Evolutionary conservation across 2,329 filamentous ascomycete genomes (phyloP), one percentile per base, ranked within the genome.

Genomic region (Biscogniauxia marginata): DNA sequence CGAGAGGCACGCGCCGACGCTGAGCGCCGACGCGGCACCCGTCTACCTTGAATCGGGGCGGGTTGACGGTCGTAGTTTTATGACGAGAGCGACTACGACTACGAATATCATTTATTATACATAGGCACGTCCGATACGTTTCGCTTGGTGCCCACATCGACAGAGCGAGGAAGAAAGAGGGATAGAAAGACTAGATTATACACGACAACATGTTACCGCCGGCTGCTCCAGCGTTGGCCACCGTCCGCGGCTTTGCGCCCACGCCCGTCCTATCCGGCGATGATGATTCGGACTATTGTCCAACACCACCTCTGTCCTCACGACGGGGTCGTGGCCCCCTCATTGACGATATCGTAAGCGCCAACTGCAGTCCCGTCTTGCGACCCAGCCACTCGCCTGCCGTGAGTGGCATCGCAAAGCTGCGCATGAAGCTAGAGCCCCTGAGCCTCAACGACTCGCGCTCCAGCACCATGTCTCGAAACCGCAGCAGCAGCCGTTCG

Each of bases 401-500:
- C 49, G 67, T 86, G 24, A 87, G 88, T 57, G 92, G 91, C 49
- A 92, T 97, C 65, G 90, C 90, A 67, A 89, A 88, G 65, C 77
- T 97, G 67, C 91, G 91, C 70, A 80, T 88, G 71, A 88, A 95
- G 68, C 80, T 96, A 56, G 92, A 96, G 59, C 85, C 87, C 2
- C 77, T 97, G 53, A 90, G 83, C 67, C 78, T 96, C 13, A 83
- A 85, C 59, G 74, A 67, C 19, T 74, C 73, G 47, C 81, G 82
- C 47, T 79, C 79, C 49, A 83, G 77, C 63, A 85, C 83, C 30
- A 76, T 83, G 66, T 81, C 81, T 19, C 82, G 77, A 62, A 80
- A 77, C 59, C 76, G 79, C 50, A 76, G 80, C 69, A 67, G 74
- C 48, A 86, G 82, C 61, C 84, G 83, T 50, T 82, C 83, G 54